These are phyloP conservation scores for Scutellaria minor DNA, from an alignment of 257 asterid species.

Conservation along the genomic window DNA sequence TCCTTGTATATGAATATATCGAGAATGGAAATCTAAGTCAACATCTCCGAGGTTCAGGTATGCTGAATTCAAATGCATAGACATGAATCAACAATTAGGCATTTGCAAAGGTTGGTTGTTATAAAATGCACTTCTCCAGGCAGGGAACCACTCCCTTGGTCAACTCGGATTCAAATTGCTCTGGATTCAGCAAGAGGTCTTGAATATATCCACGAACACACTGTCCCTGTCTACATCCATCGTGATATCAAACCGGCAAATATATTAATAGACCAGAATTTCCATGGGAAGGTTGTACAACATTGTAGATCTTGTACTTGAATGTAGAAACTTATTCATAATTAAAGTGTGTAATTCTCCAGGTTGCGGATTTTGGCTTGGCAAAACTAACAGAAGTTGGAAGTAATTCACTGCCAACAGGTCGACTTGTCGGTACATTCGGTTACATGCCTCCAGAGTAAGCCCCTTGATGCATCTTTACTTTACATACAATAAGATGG, in stretches of 20 bases:
- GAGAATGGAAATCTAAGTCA: slow-evolving; percentile 92
- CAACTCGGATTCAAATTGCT: slow-evolving; percentile 90
- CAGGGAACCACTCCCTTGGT: slow-evolving; percentile 85
- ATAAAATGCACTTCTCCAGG: slow-evolving; percentile 49
- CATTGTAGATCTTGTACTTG: slow-evolving; percentile 30
- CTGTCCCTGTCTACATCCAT: slow-evolving; percentile 92
- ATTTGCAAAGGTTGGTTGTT: slow-evolving; percentile 20
- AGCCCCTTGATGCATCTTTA: slow-evolving; percentile 39
- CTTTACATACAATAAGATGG: not conserved
- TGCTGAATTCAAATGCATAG: slow-evolving; percentile 32
- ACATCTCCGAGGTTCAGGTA: slow-evolving; percentile 87
- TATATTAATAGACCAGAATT: slow-evolving; percentile 85
- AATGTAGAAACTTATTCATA: slow-evolving; percentile 30
- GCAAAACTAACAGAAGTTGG: slow-evolving; percentile 93
- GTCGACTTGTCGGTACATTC: slow-evolving; percentile 91
- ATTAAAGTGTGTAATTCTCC: slow-evolving; percentile 30
- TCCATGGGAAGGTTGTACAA: slow-evolving; percentile 77
- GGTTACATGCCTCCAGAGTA: slow-evolving; percentile 99
- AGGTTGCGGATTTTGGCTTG: slow-evolving; percentile 98
- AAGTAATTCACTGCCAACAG: slow-evolving; percentile 77
- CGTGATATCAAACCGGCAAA: slow-evolving; percentile 97
- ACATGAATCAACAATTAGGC: slow-evolving; percentile 15
- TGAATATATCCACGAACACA: slow-evolving; percentile 97
- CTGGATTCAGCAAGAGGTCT: slow-evolving; percentile 98
- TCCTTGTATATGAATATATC: slow-evolving; percentile 88